Evolutionary conservation across 2,329 filamentous ascomycete species (phyloP), one percentile per base, ranked within the genome.

Genomic region (Aspergillus awamori): DNA sequence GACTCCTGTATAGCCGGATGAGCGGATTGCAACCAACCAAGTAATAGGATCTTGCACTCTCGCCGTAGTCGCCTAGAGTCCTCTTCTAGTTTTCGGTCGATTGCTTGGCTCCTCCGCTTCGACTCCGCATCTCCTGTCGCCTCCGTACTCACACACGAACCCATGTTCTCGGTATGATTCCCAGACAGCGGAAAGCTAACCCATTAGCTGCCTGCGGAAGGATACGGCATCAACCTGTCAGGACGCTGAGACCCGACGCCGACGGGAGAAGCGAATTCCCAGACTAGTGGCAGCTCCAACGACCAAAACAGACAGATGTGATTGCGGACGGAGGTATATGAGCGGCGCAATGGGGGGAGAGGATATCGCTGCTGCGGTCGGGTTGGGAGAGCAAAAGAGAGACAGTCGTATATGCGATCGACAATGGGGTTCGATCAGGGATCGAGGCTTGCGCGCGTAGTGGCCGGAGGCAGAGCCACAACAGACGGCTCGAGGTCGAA

Each of bases 21-120:
- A 48, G 33, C 54, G 33, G 60, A 30, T 13, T 51, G 15, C 48
- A 56, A 64, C 68, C 36, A 63, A 98, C 95, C 95, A 71, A 99
- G 84, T 58, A 99, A 83, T 63, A 99, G 81, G 69, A 99, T 98
- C 82, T 99, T 99, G 92, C 95, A 98, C 90, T 99, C 95, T 82
- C 93, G 87, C 77, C 93, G 89, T 83, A 98, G 83, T 77, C 91
- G 87, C 78, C 92, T 92, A 56, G 93, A 96, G 78, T 99, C 95
- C 76, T 98, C 94, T 77, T 98, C 94, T 64, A 99, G 84, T 72
- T 87, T 89, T 79, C 90, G 91, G 80, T 99, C 95, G 75, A 99
- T 99, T 77, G 90, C 90, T 80, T 97, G 93, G 79, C 93, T 97
- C 79, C 91, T 88, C 84, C 98, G 97, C 86, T 95, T 97, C 84